Conservation (phyloP, 129 eudicot species). For the Pseudognaphalium luteoalbum region DNA sequence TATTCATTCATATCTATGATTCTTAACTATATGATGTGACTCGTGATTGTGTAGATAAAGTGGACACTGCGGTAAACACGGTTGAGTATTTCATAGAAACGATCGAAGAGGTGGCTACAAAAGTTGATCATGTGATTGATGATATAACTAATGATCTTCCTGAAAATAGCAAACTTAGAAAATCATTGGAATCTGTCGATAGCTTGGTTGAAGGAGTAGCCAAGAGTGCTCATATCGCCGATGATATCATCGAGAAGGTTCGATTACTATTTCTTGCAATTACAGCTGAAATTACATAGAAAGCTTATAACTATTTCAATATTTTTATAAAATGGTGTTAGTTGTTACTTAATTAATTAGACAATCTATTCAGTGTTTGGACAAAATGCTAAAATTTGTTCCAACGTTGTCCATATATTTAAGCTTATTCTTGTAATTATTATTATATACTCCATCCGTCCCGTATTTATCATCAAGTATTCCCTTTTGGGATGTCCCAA, state of each 20-base stretch:
- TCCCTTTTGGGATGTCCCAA: too few relatives aligned
- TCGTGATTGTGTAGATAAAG: slow-evolving; percentile 17
- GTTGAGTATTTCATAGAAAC: slow-evolving; percentile 41
- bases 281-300: too few relatives aligned
- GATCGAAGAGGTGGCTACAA: slow-evolving; percentile 44
- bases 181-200: slow-evolving; percentile 34
- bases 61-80: slow-evolving; percentile 34
- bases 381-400: too few relatives aligned
- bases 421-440: too few relatives aligned
- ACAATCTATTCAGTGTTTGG: too few relatives aligned
- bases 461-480: too few relatives aligned
- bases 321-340: too few relatives aligned
- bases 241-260: slow-evolving; percentile 45
- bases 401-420: too few relatives aligned
- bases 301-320: too few relatives aligned
- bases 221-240: slow-evolving; percentile 37
- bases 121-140: slow-evolving; percentile 45
- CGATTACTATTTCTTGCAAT: not conserved
- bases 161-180: slow-evolving; percentile 28
- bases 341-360: too few relatives aligned
- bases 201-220: slow-evolving; percentile 36
- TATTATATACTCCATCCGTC: too few relatives aligned
- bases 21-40: not conserved
- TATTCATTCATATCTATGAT: not conserved
- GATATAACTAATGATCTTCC: slow-evolving; percentile 44